Evolutionary conservation across 805 yeast genomes (phyloP).

Genomic region (Myxozyma monticola): DNA sequence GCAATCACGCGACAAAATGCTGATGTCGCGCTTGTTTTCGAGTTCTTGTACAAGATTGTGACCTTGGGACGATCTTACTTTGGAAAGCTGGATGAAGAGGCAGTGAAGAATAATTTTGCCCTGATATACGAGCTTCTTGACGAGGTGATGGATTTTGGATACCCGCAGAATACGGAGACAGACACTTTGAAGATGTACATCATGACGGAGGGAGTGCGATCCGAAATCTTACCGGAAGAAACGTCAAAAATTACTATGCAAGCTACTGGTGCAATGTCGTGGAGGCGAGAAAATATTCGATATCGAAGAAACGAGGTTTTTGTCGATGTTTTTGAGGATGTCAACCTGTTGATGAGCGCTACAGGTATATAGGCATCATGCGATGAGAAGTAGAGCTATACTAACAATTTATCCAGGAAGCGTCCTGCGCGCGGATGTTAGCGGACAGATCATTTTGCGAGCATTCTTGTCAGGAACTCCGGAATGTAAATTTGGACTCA

Average conservation of each 20-base stretch:
- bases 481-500: conserved; percentile 74
- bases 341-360: conserved; percentile 67
- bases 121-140: conserved; percentile 75
- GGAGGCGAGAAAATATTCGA: conserved; percentile 71
- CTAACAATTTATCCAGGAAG: conserved; percentile 38
- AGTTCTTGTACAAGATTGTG: conserved; percentile 67
- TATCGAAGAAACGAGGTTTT: conserved; percentile 80
- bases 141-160: conserved; percentile 75
- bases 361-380: conserved; percentile 44
- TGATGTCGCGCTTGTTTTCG: conserved; percentile 78
- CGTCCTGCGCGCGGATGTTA: conserved; percentile 67
- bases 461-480: conserved; percentile 82
- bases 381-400: neutral
- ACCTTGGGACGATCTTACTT: conserved; percentile 51
- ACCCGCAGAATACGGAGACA: conserved; percentile 65
- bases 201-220: conserved; percentile 38
- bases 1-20: conserved; percentile 88
- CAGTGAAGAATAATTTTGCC: conserved; percentile 64
- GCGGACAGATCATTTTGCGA: conserved; percentile 71
- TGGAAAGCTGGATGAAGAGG: conserved; percentile 47
- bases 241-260: conserved; percentile 38
- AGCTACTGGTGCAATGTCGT: conserved; percentile 51
- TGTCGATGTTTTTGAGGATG: conserved; percentile 71
- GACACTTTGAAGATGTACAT: conserved; percentile 44
- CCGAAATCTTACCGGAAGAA: conserved; percentile 25